These are phyloP conservation scores for Colletotrichum lini DNA, from an alignment of 2,329 filamentous ascomycete species.

Conservation along the genomic window DNA sequence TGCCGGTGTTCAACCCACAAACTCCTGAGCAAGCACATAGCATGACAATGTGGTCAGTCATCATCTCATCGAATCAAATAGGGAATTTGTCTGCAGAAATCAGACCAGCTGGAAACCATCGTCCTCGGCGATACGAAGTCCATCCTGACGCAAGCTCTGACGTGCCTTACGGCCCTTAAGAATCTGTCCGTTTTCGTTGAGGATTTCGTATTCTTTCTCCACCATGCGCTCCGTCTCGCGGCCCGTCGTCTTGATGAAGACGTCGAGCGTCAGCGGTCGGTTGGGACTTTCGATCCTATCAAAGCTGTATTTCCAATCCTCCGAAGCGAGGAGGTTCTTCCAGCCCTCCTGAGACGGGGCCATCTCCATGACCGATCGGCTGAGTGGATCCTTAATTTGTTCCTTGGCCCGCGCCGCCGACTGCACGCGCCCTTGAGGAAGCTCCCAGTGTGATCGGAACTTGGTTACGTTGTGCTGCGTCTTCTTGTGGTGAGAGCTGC, in stretches of 20 bases:
- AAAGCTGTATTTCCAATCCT: conserved; percentile 61
- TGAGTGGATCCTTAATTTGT: conserved; percentile 55
- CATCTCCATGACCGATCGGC: conserved; percentile 54
- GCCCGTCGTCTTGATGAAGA: conserved; percentile 54
- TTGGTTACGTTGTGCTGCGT: conserved; percentile 57
- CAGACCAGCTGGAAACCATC: conserved; percentile 60
- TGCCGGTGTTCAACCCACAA: conserved; percentile 23
- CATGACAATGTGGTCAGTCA: neutral
- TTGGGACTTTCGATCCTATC: conserved; percentile 57
- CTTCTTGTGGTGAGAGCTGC: conserved; percentile 42
- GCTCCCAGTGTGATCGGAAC: conserved; percentile 45
- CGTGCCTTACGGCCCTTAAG: conserved; percentile 61
- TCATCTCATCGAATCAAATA: conserved; percentile 8
- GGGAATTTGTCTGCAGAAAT: conserved; percentile 9
- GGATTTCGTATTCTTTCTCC: conserved; percentile 64
- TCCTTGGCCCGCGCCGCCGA: conserved; percentile 51
- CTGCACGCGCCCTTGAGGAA: conserved; percentile 50
- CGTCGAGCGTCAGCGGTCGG: conserved; percentile 56
- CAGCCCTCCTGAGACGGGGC: conserved; percentile 44
- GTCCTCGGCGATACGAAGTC: conserved; percentile 49
- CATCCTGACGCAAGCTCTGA: conserved; percentile 55
- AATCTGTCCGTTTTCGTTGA: conserved; percentile 61
- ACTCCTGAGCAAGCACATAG: conserved; percentile 9
- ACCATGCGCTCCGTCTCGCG: conserved; percentile 61
- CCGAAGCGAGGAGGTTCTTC: conserved; percentile 44